These are phyloP conservation scores for Trichoderma asperelloides DNA, from an alignment of 495 filamentous ascomycete genomes.

Conservation along the genomic window DNA sequence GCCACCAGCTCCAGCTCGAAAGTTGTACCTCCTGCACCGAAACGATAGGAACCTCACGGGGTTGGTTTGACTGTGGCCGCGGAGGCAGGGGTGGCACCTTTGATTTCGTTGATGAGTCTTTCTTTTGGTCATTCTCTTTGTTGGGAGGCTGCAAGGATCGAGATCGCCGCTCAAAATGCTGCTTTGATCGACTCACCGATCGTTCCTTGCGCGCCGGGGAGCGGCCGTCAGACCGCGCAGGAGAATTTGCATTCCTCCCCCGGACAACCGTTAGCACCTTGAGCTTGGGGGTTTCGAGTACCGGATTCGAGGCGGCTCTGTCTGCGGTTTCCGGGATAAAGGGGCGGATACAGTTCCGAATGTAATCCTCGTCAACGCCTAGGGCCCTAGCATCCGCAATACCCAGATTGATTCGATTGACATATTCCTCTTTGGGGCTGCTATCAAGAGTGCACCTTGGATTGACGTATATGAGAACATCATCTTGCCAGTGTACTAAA, in stretches of 20 bases:
- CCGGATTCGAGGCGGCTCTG: not conserved
- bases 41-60: not conserved
- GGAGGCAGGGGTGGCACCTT: conserved; percentile 4
- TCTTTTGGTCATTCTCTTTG: not conserved
- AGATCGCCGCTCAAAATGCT: conserved; percentile 2
- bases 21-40: not conserved
- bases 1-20: conserved; percentile 3
- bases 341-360: conserved; percentile 46
- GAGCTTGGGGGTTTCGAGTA: not conserved
- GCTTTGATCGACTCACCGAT: conserved; percentile 5
- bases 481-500: not conserved
- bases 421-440: conserved; percentile 51
- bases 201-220: conserved; percentile 8
- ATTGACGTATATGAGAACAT: conserved; percentile 52
- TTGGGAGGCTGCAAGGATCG: not conserved
- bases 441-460: conserved; percentile 29
- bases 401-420: conserved; percentile 58
- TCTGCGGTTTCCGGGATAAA: conserved; percentile 36
- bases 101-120: not conserved
- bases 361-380: conserved; percentile 49
- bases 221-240: conserved; percentile 4
- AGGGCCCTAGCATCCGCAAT: conserved; percentile 49
- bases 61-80: not conserved
- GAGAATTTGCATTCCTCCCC: not conserved
- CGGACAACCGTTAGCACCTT: not conserved